Evolutionary conservation across 805 yeast species (phyloP).

Genomic region (Metschnikowia hibisci): DNA sequence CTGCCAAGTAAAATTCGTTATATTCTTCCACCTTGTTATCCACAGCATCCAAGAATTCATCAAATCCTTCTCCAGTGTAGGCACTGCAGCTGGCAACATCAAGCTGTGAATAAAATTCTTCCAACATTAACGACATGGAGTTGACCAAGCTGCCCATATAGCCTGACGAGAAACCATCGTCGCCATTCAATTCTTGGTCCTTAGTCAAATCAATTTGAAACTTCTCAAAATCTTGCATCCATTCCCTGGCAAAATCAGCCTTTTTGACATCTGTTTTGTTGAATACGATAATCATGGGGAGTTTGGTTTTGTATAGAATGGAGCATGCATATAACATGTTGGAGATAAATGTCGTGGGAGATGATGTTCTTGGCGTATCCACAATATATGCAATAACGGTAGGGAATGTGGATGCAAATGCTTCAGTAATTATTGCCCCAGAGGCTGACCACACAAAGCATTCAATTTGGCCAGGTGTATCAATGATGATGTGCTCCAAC

Average conservation of each 20-base stretch:
- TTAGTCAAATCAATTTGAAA: constrained; percentile 75
- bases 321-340: constrained; percentile 99
- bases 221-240: constrained; percentile 96
- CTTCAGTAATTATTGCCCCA: constrained; percentile 93
- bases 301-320: constrained; percentile 87
- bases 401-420: constrained; percentile 93
- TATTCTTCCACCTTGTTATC: constrained; percentile 86
- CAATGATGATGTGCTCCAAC: constrained; percentile 73
- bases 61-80: constrained; percentile 91
- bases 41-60: constrained; percentile 80
- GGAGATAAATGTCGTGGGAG: constrained; percentile 96
- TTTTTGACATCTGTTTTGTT: constrained; percentile 88
- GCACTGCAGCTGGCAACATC: constrained; percentile 93
- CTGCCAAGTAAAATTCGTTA: constrained; percentile 75
- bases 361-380: constrained; percentile 91
- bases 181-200: constrained; percentile 64
- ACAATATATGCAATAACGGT: constrained; percentile 94
- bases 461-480: constrained; percentile 98
- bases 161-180: constrained; percentile 63
- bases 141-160: constrained; percentile 93
- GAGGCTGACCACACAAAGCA: constrained; percentile 98
- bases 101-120: constrained; percentile 88
- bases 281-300: constrained; percentile 95
- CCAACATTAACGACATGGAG: constrained; percentile 93
- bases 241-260: constrained; percentile 83